Evolutionary conservation across 139 green algal species (phyloP), one percentile per base, ranked within the genome.

Genomic region (Haematococcus lacustris): DNA sequence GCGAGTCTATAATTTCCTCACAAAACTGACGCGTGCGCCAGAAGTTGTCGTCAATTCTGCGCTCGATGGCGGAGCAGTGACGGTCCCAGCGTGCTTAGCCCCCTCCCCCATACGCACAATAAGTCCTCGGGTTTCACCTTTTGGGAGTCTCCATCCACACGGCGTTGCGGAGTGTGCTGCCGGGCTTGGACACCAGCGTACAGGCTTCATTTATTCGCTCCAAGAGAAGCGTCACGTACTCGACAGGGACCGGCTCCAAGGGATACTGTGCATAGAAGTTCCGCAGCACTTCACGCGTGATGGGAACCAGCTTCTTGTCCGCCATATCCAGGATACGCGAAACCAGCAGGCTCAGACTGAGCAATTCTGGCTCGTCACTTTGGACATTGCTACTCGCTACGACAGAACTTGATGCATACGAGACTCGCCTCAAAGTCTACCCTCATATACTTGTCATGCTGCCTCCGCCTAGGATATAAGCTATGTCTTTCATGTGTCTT

Each of bases 31-130:
- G 63, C 3, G 26, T 72, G 2, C 64, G 30, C 67, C 67, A 72
- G 41, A 72, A 72, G 41, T 61, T 63, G 41, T 72, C 67, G 47
- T 72, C 67, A 30, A 72, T 60, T 43, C 67, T 72, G 67, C 41
- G 47, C n/a, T n/a, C n/a, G n/a, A n/a, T n/a, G n/a, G n/a, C n/a
- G n/a, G n/a, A n/a, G 47, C 47, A 57, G 13, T 57, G 47, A 57
- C 21, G 47, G 17, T 57, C 13, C 47, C 47, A 57, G 13, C 23
- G 23, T 35, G 57, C 57, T 33, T 5, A 30, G 23, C 28, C 5
- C 57, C n/a, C 5, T 9, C 57, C 57, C 5, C 57, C 23, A 5
- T 9, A 64, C 34, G 30, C 21, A 57, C 13, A 2, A 32, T 38
- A 70, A 7, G 17, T 33, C 3, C 37, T 38, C 3, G 3, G 64